Evolutionary conservation across 108 stramenopile genomes (phyloP).

Genomic region (Fistulifera solaris): DNA sequence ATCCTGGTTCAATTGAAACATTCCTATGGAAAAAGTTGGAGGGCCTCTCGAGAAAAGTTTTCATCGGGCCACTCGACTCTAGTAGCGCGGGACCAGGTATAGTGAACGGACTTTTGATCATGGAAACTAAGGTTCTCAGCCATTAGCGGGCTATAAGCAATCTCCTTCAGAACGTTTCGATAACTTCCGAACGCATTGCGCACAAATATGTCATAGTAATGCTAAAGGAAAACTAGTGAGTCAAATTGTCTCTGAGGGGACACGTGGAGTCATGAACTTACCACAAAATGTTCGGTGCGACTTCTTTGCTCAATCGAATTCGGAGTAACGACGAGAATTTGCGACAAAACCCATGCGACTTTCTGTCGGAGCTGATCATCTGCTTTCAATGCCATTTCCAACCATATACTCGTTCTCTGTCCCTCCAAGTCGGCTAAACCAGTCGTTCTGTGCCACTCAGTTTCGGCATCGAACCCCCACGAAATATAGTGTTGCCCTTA

Average conservation of each 20-base stretch:
- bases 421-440: slow-evolving; percentile 14
- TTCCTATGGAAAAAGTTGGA: slow-evolving; percentile 43
- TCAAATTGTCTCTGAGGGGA: not conserved
- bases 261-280: too few relatives aligned
- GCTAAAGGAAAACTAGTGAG: not conserved
- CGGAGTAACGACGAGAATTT: slow-evolving; percentile 33
- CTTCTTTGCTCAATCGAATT: not conserved
- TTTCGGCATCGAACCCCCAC: slow-evolving; percentile 4
- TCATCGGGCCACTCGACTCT: not conserved
- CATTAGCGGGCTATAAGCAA: slow-evolving; percentile 21
- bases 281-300: not conserved
- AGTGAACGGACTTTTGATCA: not conserved
- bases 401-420: slow-evolving; percentile 29
- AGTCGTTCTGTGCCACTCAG: not conserved
- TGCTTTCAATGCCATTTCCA: slow-evolving; percentile 36
- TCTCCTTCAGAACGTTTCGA: slow-evolving; percentile 36
- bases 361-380: slow-evolving; percentile 70
- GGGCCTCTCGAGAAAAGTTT: slow-evolving; percentile 55
- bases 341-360: slow-evolving; percentile 66
- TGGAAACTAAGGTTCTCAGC: slow-evolving; percentile 38
- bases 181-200: slow-evolving; percentile 58
- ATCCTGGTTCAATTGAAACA: slow-evolving; percentile 31
- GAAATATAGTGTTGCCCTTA: not conserved
- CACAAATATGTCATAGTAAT: slow-evolving; percentile 61
- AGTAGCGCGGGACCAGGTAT: not conserved